Evolutionary conservation across 2,329 filamentous ascomycete species (phyloP), one percentile per base, ranked within the genome.

Genomic region (Plenodomus lindquistii): DNA sequence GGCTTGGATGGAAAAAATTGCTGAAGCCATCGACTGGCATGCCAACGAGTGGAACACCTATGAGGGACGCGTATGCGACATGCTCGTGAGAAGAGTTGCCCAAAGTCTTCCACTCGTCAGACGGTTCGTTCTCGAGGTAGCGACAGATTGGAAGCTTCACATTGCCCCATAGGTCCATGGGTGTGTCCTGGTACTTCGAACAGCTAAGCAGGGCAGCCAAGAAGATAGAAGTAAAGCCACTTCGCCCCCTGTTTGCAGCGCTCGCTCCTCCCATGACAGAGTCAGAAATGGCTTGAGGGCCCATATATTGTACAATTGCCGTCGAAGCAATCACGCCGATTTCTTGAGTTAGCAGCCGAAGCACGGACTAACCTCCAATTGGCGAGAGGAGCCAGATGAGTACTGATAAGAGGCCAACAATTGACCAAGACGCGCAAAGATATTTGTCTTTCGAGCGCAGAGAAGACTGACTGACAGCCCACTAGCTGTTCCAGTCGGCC

Each of bases 141-240:
- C 54, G 42, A 36, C 63, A 66, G 2, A 55, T 40, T 6, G 65
- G 65, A 1, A 69, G 39, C 38, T 63, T 67, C 16, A 66, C 51
- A 10, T 66, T 67, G 8, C 60, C 63, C 65, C 65, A 66, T 3
- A 63, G 40, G 44, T 66, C 65, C 55, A 61, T 58, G 2, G 58
- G 43, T 1, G 50, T 62, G 31, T 41, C 42, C 40, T 65, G 52
- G 34, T 62, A 62, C 20, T 52, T 60, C 7, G 54, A 49, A 38
- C 62, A 65, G 27, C 60, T 63, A 9, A 66, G 53, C 9, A 69
- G 27, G 15, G 64, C 58, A 21, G 59, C 51, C 1, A 69, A 50
- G 17, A 57, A 63, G 2, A 67, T 45, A 0, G 63, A 49, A 0
- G 55, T 59, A 39, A 51, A 67, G 8, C 54, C 54, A 21, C 48